Evolutionary conservation across 345 rosid genomes (phyloP), one percentile per base, ranked within the genome.

Genomic region (Acer saccharum): DNA sequence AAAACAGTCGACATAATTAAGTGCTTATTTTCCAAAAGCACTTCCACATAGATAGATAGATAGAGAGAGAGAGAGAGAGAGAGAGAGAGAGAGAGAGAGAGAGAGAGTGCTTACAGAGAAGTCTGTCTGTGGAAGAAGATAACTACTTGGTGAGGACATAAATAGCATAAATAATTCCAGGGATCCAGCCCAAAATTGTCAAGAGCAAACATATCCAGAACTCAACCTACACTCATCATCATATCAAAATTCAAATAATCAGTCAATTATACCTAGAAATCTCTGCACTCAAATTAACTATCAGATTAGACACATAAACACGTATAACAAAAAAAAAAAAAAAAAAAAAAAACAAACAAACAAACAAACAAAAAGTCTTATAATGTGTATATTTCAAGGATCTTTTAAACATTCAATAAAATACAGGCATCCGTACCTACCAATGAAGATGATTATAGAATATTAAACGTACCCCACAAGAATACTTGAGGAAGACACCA

Each of bases 131-230:
- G 10, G 46, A 7, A 48, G 55, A 71, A 72, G 68, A 78, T 41
- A 12, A 8, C 48, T 54, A 73, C 11, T 89, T 90, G 85, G 95
- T 92, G 81, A 93, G 82, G 78, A 81, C 83, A 82, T 89, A 94
- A 78, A 92, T 17, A 2, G 97, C 97, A 54, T 92, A 94, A 2
- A 92, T 80, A 77, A 92, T 94, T 44, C 98, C 98, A 76, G 98
- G 98, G 63, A 92, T 23, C 75, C 88, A 94, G 0, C 98, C 96
- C 0, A 92, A 65, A 8, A 94, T 7, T 14, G 96, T 92, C 48
- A 94, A 82, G 3, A 91, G 8, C 84, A 94, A 83, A 84, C 97
- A 94, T 87, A 94, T 94, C 98, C 98, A 94, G 74, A 94, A 92
- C 87, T 92, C 94, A 48, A 55, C 85, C 97, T 94, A 83, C 72